A percentile compares a stretch with the other conserved stretches of the same genome.
Conservation (phyloP, 2,329 filamentous ascomycete genomes). For the Alternaria longipes region DNA sequence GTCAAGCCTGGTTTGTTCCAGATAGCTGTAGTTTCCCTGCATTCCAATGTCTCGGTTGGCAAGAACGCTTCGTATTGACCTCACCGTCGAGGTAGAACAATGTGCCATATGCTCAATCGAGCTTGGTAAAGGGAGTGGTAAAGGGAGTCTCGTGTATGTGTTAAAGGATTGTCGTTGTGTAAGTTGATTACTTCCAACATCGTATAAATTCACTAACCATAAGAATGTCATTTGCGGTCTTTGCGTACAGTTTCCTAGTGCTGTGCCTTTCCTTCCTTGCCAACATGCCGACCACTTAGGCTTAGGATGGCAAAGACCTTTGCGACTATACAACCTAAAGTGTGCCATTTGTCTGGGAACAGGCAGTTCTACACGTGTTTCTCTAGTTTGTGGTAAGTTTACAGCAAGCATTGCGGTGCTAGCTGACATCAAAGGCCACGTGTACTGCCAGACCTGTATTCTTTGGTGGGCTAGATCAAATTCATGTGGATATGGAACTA, state of each 20-base stretch:
- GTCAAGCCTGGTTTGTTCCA: too few species aligned
- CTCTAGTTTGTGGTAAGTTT: slow-evolving; percentile 12
- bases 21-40: not conserved
- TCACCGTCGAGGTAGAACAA: not conserved
- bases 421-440: slow-evolving; percentile 9
- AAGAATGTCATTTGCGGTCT: slow-evolving; percentile 6
- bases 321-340: slow-evolving; percentile 5
- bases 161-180: slow-evolving; percentile 12
- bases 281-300: not conserved
- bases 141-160: not conserved
- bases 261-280: slow-evolving; percentile 6
- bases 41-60: too few species aligned
- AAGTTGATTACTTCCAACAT: not conserved
- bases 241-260: not conserved
- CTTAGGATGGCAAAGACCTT: slow-evolving; percentile 4
- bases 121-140: not conserved
- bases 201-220: not conserved
- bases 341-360: not conserved
- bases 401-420: not conserved
- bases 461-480: not conserved
- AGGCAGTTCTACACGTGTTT: not conserved
- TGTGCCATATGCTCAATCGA: slow-evolving; percentile 1
- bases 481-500: not conserved
- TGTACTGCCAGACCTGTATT: slow-evolving; percentile 5
- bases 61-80: too few species aligned